Percentiles rank a stretch among this genome's conserved stretches.
These are phyloP conservation scores for Ephemerocybe angulata DNA, from an alignment of 768 basidiomycete genomes.

Conservation along the genomic window DNA sequence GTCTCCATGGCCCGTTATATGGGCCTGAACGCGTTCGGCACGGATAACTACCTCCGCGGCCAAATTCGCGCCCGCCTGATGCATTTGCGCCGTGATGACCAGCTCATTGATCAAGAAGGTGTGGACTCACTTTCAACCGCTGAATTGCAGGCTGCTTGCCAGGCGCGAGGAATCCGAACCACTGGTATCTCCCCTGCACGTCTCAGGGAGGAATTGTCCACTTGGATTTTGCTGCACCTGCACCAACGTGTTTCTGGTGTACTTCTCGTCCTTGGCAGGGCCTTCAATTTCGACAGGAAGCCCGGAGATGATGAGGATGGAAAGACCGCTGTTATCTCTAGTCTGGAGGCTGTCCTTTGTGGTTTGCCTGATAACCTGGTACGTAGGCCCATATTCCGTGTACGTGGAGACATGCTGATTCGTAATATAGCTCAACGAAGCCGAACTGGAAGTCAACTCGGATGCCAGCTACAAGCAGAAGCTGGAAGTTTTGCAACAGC, in stretches of 20 bases:
- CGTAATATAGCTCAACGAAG: constrained; percentile 91
- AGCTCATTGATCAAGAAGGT: constrained; percentile 86
- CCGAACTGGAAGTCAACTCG: constrained; percentile 92
- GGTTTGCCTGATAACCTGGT: constrained; percentile 94
- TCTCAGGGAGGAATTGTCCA: constrained; percentile 82
- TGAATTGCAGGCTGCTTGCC: constrained; percentile 90
- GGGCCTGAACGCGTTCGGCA: constrained; percentile 97
- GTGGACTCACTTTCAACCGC: constrained; percentile 86
- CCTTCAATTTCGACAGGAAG: constrained; percentile 88
- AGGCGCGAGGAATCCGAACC: constrained; percentile 91
- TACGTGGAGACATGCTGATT: too few relatives aligned
- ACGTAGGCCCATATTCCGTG: too few relatives aligned
- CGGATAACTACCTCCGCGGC: constrained; percentile 95
- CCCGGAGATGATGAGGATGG: constrained; percentile 75
- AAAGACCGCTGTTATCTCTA: constrained; percentile 73
- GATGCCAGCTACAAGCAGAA: constrained; percentile 97
- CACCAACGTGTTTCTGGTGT: constrained; percentile 91
- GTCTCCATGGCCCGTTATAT: constrained; percentile 98
- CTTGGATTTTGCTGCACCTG: constrained; percentile 92
- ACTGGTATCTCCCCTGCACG: constrained; percentile 82
- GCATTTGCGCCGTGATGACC: constrained; percentile 86
- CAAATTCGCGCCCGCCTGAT: constrained; percentile 81
- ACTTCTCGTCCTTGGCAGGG: constrained; percentile 87
- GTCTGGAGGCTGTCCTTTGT: constrained; percentile 86
- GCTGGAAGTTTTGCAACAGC: constrained; percentile 94